Evolutionary conservation across 352 stramenopile species (phyloP), one percentile per base, ranked within the genome.

Genomic region (Globisporangium parvum): DNA sequence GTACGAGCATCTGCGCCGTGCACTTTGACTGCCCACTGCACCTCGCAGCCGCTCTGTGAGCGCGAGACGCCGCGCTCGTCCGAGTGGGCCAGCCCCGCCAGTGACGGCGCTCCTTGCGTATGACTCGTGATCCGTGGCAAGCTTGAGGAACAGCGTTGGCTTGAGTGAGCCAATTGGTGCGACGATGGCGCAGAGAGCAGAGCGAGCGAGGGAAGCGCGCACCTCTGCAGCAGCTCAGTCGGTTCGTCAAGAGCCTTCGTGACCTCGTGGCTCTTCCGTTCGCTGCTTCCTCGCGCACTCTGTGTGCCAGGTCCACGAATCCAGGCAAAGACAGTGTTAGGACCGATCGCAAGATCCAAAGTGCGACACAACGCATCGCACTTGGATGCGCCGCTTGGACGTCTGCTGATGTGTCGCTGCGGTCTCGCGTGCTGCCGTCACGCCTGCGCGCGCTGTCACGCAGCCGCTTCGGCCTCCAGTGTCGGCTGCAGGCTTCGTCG

Each of bases 11-110:
- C 20, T 44, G 21, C 5, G 20, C 53, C 57, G 8, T 11, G 26
- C 17, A 71, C 57, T 44, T 73, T 75, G 15, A 77, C 60, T 17
- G 69, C 69, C 74, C 69, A 84, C 35, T 77, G 64, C 28, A 79
- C 67, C 31, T 66, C 51, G n/a, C 40, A 63, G 6, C 33, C 53
- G 4, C 21, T 28, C 17, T 17, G 11, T 35, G 15, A 37, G 24
- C 41, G 20, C 31, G 52, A 20, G 20, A 18, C n/a, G 18, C 17
- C 14, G 12, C 46, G n/a, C 9, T 31, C 57, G 15, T 42, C 20
- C 9, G 10, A 20, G 49, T 12, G 11, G 21, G 1, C 35, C 45
- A 23, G 3, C 15, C 35, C 12, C 18, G 50, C 2, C 23, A 20
- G 2, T 21, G 51, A 23, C 48, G 41, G 6, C 28, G 54, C 10